phyloP scores from a whole-genome alignment of 352 stramenopile species.

The Phytophthora tubulina region DNA sequence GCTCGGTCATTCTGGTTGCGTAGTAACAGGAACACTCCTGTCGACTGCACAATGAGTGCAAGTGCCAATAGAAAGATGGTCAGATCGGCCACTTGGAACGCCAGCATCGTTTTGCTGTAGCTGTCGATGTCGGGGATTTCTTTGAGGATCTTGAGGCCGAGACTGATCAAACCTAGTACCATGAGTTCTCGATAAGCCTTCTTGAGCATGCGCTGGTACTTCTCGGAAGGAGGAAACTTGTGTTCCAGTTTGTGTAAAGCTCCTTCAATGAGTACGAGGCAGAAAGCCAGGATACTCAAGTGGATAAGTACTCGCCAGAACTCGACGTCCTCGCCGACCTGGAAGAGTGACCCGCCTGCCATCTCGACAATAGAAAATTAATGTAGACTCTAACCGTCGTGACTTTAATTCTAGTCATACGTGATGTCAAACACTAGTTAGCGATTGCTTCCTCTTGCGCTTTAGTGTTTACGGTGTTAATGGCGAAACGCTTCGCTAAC shows the following conservation, averaged over 20 bases:
- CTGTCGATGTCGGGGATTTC: slow-evolving; percentile 47
- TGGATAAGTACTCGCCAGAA: slow-evolving; percentile 59
- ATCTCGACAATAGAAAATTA: slow-evolving; percentile 4
- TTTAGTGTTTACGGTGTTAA: too few relatives aligned
- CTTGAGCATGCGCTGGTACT: slow-evolving; percentile 75
- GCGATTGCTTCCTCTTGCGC: too few relatives aligned
- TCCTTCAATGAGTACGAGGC: slow-evolving; percentile 58
- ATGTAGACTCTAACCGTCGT: too few relatives aligned
- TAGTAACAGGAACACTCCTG: slow-evolving; percentile 50
- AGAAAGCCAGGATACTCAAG: slow-evolving; percentile 58
- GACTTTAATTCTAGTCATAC: too few relatives aligned
- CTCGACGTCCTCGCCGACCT: slow-evolving; percentile 66
- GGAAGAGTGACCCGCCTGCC: slow-evolving; percentile 59
- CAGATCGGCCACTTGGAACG: slow-evolving; percentile 66
- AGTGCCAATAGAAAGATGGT: slow-evolving; percentile 66
- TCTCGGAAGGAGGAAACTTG: slow-evolving; percentile 55
- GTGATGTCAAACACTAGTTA: too few relatives aligned
- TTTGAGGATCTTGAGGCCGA: slow-evolving; percentile 63
- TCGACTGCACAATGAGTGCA: slow-evolving; percentile 60
- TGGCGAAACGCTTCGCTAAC: too few relatives aligned
- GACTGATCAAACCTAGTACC: slow-evolving; percentile 65
- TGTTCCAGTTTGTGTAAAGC: slow-evolving; percentile 58
- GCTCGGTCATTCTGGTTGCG: slow-evolving; percentile 51
- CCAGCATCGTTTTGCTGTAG: slow-evolving; percentile 49
- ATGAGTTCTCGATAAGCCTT: slow-evolving; percentile 73